Conservation (phyloP, 192 early-diverging fungal genomes). For the Piromyces sp. region DNA sequence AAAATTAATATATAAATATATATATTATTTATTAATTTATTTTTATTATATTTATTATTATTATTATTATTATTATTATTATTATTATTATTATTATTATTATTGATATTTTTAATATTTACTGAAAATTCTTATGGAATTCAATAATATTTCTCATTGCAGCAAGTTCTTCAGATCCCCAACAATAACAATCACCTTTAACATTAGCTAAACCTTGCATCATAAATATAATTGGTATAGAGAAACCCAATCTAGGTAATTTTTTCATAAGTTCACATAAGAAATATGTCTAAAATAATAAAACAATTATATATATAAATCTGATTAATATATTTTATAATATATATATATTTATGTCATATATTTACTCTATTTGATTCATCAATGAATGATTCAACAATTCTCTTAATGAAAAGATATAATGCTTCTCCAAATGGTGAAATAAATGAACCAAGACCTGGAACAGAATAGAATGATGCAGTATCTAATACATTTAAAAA, state of each 20-base stretch:
- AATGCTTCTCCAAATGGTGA: constrained; percentile 10
- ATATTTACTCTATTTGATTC: not conserved
- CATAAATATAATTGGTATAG: not conserved
- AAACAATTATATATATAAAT: too few relatives aligned
- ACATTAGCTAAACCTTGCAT: not conserved
- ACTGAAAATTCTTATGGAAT: not conserved
- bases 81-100: too few relatives aligned
- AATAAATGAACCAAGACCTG: constrained; percentile 8
- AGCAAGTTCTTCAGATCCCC: not conserved
- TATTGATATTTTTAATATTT: too few relatives aligned
- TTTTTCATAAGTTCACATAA: not conserved
- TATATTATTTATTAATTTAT: too few relatives aligned
- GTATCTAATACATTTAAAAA: constrained; percentile 7
- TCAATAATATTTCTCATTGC: not conserved
- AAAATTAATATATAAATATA: too few relatives aligned
- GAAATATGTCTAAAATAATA: not conserved
- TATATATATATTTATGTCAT: too few relatives aligned
- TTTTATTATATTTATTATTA: too few relatives aligned
- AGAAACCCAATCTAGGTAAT: not conserved
- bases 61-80: too few relatives aligned
- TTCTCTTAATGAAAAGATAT: not conserved
- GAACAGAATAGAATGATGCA: constrained; percentile 5
- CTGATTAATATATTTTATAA: too few relatives aligned
- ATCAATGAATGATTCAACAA: not conserved
- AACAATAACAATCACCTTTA: not conserved